A percentile compares a stretch with the other conserved stretches of the same genome.
These are phyloP conservation scores for Fragaria vesca DNA, from an alignment of 306 rosid species.

Conservation along the genomic window DNA sequence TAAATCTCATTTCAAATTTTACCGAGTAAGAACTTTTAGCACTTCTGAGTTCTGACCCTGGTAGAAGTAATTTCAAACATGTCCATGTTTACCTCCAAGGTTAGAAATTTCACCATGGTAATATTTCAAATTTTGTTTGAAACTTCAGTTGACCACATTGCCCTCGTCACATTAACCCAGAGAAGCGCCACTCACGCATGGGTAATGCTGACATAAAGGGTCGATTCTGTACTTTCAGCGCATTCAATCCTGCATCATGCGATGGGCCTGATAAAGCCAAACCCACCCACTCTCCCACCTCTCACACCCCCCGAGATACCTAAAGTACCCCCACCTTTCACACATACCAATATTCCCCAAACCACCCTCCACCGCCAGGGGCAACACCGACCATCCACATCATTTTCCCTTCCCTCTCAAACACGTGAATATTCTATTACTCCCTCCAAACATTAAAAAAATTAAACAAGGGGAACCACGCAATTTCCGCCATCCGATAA, in stretches of 20 bases:
- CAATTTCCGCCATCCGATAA: constrained; percentile 43
- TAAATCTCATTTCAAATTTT: too few species aligned
- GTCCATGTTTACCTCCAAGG: neutral
- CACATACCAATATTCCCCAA: neutral
- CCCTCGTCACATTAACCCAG: constrained; percentile 4
- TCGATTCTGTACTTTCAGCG: constrained; percentile 12
- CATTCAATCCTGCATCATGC: constrained; percentile 30
- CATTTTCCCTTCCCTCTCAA: constrained; percentile 26
- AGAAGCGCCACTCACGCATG: constrained; percentile 36
- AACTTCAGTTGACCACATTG: constrained; percentile 15
- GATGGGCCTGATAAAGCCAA: constrained; percentile 14
- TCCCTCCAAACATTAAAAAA: constrained; percentile 14
- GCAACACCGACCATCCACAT: neutral
- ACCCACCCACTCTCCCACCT: neutral
- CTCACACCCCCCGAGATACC: neutral
- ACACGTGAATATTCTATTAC: neutral
- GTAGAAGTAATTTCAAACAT: too few species aligned
- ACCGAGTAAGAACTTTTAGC: too few species aligned
- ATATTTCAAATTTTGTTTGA: neutral
- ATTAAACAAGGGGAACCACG: constrained; percentile 5
- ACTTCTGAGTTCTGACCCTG: too few species aligned
- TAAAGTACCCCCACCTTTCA: neutral
- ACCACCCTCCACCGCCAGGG: neutral
- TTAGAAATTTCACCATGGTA: neutral
- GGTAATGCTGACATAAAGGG: constrained; percentile 22